A percentile compares a stretch with the other conserved stretches of the same genome.
phyloP scores from a whole-genome alignment of 225 moss, liverwort and hornwort genomes.

The Polytrichum formosum region DNA sequence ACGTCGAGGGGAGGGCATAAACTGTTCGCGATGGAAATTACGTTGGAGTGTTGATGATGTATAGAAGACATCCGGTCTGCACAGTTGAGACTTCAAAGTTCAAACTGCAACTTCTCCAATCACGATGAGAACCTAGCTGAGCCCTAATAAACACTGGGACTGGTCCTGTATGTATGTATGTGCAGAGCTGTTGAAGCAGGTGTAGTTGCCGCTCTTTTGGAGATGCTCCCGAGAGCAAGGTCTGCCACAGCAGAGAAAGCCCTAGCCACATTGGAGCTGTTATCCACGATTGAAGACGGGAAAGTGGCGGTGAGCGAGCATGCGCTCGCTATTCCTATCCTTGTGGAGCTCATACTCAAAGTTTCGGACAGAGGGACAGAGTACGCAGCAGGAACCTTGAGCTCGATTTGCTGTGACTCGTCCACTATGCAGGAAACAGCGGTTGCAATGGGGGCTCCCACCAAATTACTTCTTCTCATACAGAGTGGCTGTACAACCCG shows the following conservation, averaged over 20 bases:
- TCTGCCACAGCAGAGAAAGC: constrained; percentile 58
- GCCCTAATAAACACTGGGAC: background rate
- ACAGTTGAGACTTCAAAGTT: no score
- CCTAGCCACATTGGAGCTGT: constrained; percentile 46
- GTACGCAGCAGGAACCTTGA: constrained; percentile 49
- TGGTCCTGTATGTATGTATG: background rate
- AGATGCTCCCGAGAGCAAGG: constrained; percentile 45
- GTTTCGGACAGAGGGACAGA: constrained; percentile 58
- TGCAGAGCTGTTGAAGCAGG: constrained; percentile 51
- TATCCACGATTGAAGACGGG: constrained; percentile 49
- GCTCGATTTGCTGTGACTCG: constrained; percentile 43
- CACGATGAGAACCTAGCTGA: no score
- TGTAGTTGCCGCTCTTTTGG: constrained; percentile 37
- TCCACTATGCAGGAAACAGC: constrained; percentile 39
- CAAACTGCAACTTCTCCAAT: no score
- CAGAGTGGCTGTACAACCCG: constrained; percentile 77
- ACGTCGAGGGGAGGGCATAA: no score
- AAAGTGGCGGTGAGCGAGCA: constrained; percentile 45
- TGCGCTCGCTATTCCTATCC: constrained; percentile 46
- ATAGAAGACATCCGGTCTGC: no score
- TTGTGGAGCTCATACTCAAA: constrained; percentile 53
- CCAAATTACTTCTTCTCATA: constrained; percentile 50
- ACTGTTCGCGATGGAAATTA: no score
- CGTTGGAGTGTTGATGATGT: no score
- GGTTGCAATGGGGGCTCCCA: constrained; percentile 47